phyloP scores from a whole-genome alignment of 352 stramenopile genomes.

The Aphanomyces euteiches region DNA sequence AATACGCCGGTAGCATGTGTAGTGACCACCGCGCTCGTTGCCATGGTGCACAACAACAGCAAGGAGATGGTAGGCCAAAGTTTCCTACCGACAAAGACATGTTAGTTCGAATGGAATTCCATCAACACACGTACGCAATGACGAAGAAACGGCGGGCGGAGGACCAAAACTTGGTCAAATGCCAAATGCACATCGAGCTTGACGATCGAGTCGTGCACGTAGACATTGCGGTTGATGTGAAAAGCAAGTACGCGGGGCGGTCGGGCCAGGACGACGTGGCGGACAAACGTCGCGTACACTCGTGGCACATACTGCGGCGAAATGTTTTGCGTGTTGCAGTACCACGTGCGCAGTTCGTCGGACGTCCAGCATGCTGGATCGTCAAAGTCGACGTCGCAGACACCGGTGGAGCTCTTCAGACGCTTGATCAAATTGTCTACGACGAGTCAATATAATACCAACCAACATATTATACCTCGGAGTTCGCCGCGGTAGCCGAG shows the following conservation, averaged over 20 bases:
- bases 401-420: not conserved
- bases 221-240: conserved; percentile 86
- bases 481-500: not conserved
- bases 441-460: not conserved
- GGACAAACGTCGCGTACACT: conserved; percentile 9
- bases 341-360: not conserved
- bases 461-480: not conserved
- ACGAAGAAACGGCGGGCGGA: not conserved
- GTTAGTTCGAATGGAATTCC: too few species aligned
- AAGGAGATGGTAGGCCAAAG: conserved; percentile 57
- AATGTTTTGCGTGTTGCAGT: not conserved
- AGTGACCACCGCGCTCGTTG: conserved; percentile 81
- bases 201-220: conserved; percentile 53
- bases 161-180: conserved; percentile 37
- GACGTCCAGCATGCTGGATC: conserved; percentile 19
- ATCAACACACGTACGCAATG: not conserved
- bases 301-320: not conserved
- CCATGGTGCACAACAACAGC: conserved; percentile 84
- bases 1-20: conserved; percentile 75
- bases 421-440: conserved; percentile 22
- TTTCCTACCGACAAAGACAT: conserved; percentile 6
- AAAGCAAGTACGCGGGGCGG: conserved; percentile 82
- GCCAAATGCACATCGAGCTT: conserved; percentile 78
- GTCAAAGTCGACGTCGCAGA: conserved; percentile 28
- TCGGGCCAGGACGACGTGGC: conserved; percentile 44